These are phyloP conservation scores for Thermothielavioides terrestris DNA, from an alignment of 495 filamentous ascomycete genomes.

Conservation along the genomic window DNA sequence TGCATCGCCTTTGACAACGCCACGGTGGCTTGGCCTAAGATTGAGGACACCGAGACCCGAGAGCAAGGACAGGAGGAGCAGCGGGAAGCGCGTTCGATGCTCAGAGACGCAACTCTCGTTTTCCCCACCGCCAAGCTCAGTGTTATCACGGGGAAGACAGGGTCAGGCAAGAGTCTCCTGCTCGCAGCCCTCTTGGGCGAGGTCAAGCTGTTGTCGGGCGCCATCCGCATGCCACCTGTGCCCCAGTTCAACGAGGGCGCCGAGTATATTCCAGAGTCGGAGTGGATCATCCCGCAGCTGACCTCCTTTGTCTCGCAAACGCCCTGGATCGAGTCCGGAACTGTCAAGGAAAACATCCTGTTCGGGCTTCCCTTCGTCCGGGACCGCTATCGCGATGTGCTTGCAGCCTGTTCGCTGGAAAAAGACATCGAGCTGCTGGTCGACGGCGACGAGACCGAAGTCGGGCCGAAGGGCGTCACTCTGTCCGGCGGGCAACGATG, in stretches of 20 bases:
- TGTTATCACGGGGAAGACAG: constrained; percentile 49
- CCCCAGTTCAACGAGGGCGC: constrained; percentile 23
- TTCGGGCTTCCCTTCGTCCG: constrained; percentile 43
- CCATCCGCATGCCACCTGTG: constrained; percentile 34
- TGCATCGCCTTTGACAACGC: constrained; percentile 18
- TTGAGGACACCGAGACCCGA: constrained; percentile 16
- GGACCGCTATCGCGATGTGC: constrained; percentile 44
- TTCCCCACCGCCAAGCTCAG: constrained; percentile 53
- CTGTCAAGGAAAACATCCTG: constrained; percentile 49
- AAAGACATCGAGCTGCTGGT: constrained; percentile 56
- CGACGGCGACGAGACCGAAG: constrained; percentile 59
- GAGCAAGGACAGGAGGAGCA: constrained; percentile 9
- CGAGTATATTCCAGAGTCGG: constrained; percentile 26
- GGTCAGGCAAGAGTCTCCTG: constrained; percentile 51
- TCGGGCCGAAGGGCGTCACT: constrained; percentile 62
- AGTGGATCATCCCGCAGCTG: constrained; percentile 53
- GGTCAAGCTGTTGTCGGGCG: constrained; percentile 38
- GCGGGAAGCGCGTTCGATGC: constrained; percentile 16
- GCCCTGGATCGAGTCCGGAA: constrained; percentile 50
- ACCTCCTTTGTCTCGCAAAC: constrained; percentile 55
- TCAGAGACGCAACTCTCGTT: constrained; percentile 46
- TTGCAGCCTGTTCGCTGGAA: constrained; percentile 55
- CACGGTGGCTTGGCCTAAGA: constrained; percentile 22
- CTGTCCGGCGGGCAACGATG: constrained; percentile 66
- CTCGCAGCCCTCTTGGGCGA: constrained; percentile 51